Evolutionary conservation across 2,329 filamentous ascomycete species (phyloP).

Genomic region (Aureobasidium melanogenum): DNA sequence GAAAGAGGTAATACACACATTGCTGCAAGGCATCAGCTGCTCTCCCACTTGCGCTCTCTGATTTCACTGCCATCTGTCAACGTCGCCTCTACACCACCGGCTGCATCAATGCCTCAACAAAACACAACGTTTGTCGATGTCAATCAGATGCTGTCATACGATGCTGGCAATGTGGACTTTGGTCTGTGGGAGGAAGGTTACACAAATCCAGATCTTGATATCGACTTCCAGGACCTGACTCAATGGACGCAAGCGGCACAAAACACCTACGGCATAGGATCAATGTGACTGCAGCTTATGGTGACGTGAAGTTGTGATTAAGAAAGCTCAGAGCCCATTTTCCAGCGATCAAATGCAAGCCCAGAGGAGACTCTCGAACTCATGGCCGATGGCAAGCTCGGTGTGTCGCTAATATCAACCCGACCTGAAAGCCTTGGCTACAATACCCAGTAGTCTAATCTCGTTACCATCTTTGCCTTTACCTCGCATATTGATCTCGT

Average conservation of each 20-base stretch:
- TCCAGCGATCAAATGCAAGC: too few relatives aligned
- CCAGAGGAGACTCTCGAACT: too few relatives aligned
- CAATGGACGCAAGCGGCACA: constrained; percentile 10
- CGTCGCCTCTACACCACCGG: not conserved
- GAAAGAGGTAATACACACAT: constrained; percentile 46
- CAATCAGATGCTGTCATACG: not conserved
- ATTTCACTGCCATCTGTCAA: not conserved
- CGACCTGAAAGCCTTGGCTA: too few relatives aligned
- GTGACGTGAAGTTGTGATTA: too few relatives aligned
- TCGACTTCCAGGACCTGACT: not conserved
- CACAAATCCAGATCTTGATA: constrained; percentile 5
- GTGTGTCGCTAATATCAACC: too few relatives aligned
- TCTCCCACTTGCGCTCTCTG: constrained; percentile 28
- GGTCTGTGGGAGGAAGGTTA: constrained; percentile 9
- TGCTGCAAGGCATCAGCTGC: constrained; percentile 30
- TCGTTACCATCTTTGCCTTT: too few relatives aligned
- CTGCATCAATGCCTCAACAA: not conserved
- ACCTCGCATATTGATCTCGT: too few relatives aligned
- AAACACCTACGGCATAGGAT: not conserved
- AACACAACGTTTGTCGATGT: not conserved
- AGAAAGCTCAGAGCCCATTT: too few relatives aligned
- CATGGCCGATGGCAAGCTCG: too few relatives aligned
- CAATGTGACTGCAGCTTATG: not conserved
- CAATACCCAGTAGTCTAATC: too few relatives aligned
- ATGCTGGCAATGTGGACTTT: not conserved